A percentile compares a stretch with the other conserved stretches of the same genome.
Evolutionary conservation across 805 yeast species (phyloP).

Genomic region (Sugiyamaella boreocaroliniensis): DNA sequence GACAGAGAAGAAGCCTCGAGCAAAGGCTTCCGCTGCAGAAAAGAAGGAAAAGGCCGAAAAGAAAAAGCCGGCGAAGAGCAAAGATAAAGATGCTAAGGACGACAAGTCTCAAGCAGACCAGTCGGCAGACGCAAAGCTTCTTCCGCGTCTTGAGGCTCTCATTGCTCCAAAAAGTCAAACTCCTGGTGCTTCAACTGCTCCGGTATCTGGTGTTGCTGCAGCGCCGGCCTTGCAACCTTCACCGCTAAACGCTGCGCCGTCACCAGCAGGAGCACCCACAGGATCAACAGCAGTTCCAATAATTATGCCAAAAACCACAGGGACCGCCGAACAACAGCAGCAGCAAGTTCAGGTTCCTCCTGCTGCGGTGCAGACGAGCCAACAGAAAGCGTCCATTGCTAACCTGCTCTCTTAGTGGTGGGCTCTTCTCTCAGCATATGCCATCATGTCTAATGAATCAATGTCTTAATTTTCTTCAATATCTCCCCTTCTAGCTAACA

Average conservation of each 20-base stretch:
- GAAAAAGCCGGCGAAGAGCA: background rate
- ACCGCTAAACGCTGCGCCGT: too few species aligned
- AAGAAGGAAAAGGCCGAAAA: conserved; percentile 3
- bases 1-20: conserved; percentile 1
- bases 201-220: background rate
- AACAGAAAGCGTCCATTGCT: background rate
- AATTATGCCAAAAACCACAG: background rate
- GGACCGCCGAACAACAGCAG: too few species aligned
- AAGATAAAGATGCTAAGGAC: conserved; percentile 5
- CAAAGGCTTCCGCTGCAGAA: background rate
- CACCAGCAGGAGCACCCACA: background rate
- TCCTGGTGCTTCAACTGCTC: background rate
- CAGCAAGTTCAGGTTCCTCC: background rate
- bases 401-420: background rate
- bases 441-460: too few species aligned
- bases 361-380: background rate
- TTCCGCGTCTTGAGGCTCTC: background rate
- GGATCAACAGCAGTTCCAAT: background rate
- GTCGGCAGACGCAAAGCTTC: conserved; percentile 6
- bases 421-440: too few species aligned
- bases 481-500: too few species aligned
- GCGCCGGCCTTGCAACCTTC: too few species aligned
- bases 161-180: background rate
- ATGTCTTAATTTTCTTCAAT: too few species aligned
- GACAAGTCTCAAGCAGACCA: conserved; percentile 5